Conservation (phyloP, 768 basidiomycete genomes). For the Agaricus blazei region DNA sequence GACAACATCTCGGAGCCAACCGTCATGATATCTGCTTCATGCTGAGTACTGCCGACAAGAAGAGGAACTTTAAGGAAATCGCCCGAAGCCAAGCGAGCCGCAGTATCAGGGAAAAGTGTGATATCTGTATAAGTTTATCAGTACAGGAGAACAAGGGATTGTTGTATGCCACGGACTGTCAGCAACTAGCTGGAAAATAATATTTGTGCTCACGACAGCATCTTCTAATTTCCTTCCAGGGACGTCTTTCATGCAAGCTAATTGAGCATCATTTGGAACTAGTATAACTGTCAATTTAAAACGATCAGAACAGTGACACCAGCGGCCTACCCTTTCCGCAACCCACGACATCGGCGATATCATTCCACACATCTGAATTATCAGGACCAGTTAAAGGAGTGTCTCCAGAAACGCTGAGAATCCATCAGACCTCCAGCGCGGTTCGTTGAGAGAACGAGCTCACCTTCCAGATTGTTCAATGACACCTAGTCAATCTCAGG, state of each 20-base stretch:
- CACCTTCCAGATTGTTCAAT: conserved; percentile 34
- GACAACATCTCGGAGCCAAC: conserved; percentile 20
- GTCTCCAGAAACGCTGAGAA: conserved; percentile 12
- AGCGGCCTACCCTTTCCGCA: conserved; percentile 25
- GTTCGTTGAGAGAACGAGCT: not conserved
- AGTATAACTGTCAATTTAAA: not conserved
- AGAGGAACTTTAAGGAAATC: conserved; percentile 26
- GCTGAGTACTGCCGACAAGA: conserved; percentile 24
- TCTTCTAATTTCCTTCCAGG: conserved; percentile 25
- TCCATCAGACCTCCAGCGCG: not conserved
- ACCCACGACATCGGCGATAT: conserved; percentile 23
- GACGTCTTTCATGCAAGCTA: conserved; percentile 31
- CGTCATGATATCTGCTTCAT: conserved; percentile 32
- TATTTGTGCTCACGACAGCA: conserved; percentile 24
- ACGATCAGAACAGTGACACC: not conserved
- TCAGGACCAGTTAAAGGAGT: conserved; percentile 10
- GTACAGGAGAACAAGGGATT: not conserved
- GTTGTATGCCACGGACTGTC: conserved; percentile 22
- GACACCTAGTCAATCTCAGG: conserved; percentile 17
- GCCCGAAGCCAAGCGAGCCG: conserved; percentile 19
- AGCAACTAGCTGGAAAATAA: conserved; percentile 22
- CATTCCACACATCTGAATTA: conserved; percentile 25
- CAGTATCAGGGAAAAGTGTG: conserved; percentile 28
- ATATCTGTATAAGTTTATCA: conserved; percentile 18
- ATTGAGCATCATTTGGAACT: conserved; percentile 22